Base-by-base conservation (phyloP, 2,329 filamentous ascomycete species). In the Plectosphaerella sp. region DNA sequence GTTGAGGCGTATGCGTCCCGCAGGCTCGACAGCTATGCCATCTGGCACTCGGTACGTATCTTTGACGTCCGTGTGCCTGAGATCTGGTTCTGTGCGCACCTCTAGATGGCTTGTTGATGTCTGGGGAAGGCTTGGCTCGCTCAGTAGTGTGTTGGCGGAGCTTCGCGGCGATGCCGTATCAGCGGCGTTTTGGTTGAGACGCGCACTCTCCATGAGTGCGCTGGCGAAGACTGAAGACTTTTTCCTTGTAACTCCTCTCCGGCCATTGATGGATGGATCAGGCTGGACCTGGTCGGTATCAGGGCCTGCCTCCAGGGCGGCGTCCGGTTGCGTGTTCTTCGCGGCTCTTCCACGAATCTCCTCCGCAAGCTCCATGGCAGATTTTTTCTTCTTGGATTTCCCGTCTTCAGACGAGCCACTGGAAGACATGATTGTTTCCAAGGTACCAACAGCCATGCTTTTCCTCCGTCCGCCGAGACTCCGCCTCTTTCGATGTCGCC, bases 381-480 rank as follows among this genome's bases (percentile, higher is more conserved):
- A 73, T 61, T 79, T 83, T 25, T 49, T 43, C 65, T 82, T 84
- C 58, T 76, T 80, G n/a, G 75, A 71, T 58, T 75, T 78, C 42
- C 84, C 82, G 57, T 86, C 83, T 22, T 84, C 81, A 0, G 82
- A 85, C 2, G 82, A 86, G 24, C 82, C 76, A 54, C 82, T 86
- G 0, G 80, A 83, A 22, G 81, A 85, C 73, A 86, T 86, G 61
- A 86, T 86, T 1, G 83, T 86, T 60, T 87, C 82, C 4, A 86
- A 66, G 1, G 82, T 86, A 3, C 82, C 80, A 64, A 85, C 81
- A 5, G 83, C 83, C 22, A 72, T 71, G 53, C 78, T 82, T 50
- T 73, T 74, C 42, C 75, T 69, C 39, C 78, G 69, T 2, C 64
- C 64, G 0, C 67, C 68, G 6, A n/a, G 22, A 43, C 69, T 70